Conservation (phyloP, 2,329 filamentous ascomycete genomes). For the Xylaria polymorpha region DNA sequence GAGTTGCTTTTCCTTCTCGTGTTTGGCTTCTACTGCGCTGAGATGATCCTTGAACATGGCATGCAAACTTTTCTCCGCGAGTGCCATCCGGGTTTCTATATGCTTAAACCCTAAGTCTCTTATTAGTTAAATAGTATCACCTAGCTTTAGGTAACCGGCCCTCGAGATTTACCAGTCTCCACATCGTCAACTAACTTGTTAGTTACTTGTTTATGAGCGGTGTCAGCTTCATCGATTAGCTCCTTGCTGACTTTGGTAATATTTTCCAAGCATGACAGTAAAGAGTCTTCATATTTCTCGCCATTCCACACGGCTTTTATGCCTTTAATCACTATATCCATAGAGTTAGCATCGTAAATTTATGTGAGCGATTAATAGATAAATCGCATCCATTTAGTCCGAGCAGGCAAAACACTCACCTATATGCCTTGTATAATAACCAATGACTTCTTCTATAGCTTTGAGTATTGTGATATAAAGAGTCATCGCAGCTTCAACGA, state of each 20-base stretch:
- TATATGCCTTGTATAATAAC: slow-evolving; percentile 28
- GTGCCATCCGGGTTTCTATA: not conserved
- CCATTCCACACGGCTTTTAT: slow-evolving; percentile 16
- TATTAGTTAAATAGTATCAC: not conserved
- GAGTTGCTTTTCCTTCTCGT: slow-evolving; percentile 26
- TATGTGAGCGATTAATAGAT: not conserved
- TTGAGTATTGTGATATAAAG: slow-evolving; percentile 27
- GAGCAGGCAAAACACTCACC: slow-evolving; percentile 5
- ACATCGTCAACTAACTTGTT: slow-evolving; percentile 12
- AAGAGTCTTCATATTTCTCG: slow-evolving; percentile 14
- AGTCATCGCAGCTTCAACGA: slow-evolving; percentile 11
- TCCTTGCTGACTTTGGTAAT: slow-evolving; percentile 18
- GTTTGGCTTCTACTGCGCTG: slow-evolving; percentile 13
- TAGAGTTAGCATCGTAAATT: not conserved
- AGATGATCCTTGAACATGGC: slow-evolving; percentile 27
- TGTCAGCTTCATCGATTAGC: slow-evolving; percentile 21
- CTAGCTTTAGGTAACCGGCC: not conserved
- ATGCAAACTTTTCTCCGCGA: not conserved
- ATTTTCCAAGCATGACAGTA: slow-evolving; percentile 20
- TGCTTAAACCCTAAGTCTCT: slow-evolving; percentile 8
- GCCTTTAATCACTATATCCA: slow-evolving; percentile 12
- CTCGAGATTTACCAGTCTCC: slow-evolving; percentile 1
- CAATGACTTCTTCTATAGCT: slow-evolving; percentile 29
- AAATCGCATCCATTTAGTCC: not conserved
- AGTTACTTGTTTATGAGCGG: slow-evolving; percentile 28